Evolutionary conservation across 2,329 filamentous ascomycete genomes (phyloP).

Genomic region (Diaporthe batatas): DNA sequence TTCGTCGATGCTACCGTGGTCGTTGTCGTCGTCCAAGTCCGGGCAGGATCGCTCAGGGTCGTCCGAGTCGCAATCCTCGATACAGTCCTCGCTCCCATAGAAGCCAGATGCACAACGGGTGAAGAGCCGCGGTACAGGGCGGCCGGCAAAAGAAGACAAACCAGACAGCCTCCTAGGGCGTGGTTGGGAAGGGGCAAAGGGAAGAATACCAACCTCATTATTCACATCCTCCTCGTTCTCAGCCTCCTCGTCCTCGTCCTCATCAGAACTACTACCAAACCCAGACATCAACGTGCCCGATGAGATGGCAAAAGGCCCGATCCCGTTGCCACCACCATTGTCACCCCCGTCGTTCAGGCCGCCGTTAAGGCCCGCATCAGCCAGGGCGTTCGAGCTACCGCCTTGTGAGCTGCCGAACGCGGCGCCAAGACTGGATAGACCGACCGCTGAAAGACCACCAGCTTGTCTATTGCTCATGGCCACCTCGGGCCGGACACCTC

Average conservation of each 20-base stretch:
- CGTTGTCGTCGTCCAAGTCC: slow-evolving; percentile 18
- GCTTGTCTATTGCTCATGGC: slow-evolving; percentile 82
- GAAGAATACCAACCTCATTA: slow-evolving; percentile 71
- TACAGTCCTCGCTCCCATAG: slow-evolving; percentile 18
- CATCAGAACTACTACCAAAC: slow-evolving; percentile 94
- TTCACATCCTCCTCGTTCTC: slow-evolving; percentile 82
- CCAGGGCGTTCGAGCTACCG: slow-evolving; percentile 72
- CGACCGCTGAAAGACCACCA: slow-evolving; percentile 62
- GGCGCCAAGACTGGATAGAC: slow-evolving; percentile 60
- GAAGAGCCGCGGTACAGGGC: slow-evolving; percentile 32
- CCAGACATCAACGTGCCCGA: slow-evolving; percentile 85
- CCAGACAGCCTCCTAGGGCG: slow-evolving; percentile 42
- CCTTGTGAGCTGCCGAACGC: slow-evolving; percentile 49
- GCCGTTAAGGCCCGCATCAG: slow-evolving; percentile 85
- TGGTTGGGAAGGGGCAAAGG: slow-evolving; percentile 42
- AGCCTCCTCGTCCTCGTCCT: slow-evolving; percentile 95
- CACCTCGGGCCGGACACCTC: slow-evolving; percentile 92
- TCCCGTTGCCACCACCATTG: slow-evolving; percentile 73
- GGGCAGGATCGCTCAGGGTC: slow-evolving; percentile 1
- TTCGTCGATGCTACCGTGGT: slow-evolving; percentile 25
- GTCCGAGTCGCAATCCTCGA: slow-evolving; percentile 22
- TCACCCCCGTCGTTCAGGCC: slow-evolving; percentile 74
- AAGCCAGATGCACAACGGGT: slow-evolving; percentile 32
- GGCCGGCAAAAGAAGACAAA: slow-evolving; percentile 34
- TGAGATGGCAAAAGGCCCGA: slow-evolving; percentile 79